Conservation (phyloP, 78 protist species). For the Dictyostelium firmibasis region DNA sequence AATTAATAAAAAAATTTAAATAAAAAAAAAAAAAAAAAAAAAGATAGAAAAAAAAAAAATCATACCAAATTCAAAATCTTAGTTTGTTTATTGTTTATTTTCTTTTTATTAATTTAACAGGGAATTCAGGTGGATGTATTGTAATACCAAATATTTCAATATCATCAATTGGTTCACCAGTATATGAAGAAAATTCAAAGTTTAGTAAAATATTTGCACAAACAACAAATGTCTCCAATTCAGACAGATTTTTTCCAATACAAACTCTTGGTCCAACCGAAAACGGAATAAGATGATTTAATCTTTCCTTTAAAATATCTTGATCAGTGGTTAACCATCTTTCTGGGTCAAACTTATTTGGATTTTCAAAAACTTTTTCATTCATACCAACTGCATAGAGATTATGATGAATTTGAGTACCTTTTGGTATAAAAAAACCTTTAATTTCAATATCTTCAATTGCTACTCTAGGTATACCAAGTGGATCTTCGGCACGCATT, state of each 20-base stretch:
- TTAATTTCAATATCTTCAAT: neutral
- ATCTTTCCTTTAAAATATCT: neutral
- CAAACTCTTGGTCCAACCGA: constrained; percentile 25
- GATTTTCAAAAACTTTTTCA: neutral
- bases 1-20: neutral
- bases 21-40: neutral
- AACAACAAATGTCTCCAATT: neutral
- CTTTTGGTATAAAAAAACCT: constrained; percentile 53
- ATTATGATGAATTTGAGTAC: constrained; percentile 8
- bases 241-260: constrained; percentile 7
- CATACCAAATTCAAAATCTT: too few relatives aligned
- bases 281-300: constrained; percentile 11
- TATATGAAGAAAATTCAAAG: neutral
- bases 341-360: constrained; percentile 21
- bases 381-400: neutral
- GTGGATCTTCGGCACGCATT: neutral
- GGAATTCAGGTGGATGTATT: constrained; percentile 25
- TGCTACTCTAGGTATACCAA: constrained; percentile 13
- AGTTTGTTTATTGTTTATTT: neutral
- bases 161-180: constrained; percentile 11
- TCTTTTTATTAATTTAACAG: neutral
- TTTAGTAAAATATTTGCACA: constrained; percentile 37
- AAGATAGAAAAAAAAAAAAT: too few relatives aligned
- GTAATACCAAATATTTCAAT: constrained; percentile 55
- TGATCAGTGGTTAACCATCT: constrained; percentile 17